Evolutionary conservation across 176 grass and related monocot genomes (phyloP).

Genomic region (Aegilops tauschii): DNA sequence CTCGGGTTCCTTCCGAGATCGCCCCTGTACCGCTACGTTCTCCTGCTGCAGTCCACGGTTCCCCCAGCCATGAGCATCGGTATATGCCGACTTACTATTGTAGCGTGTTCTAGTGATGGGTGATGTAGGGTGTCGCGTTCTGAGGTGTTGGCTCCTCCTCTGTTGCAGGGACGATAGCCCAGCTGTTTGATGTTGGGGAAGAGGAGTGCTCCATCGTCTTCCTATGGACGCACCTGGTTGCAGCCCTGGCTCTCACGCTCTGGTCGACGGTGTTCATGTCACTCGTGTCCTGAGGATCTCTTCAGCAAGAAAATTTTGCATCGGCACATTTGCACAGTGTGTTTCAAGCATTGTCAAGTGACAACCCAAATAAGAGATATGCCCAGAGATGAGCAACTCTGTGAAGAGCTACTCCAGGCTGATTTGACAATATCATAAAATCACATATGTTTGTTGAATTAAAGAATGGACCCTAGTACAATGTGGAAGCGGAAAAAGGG

Average conservation of each 20-base stretch:
- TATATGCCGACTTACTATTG: conserved; percentile 9
- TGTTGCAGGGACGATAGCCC: conserved; percentile 56
- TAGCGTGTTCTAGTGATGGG: too few species aligned
- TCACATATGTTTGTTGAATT: background rate
- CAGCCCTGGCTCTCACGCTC: conserved; percentile 47
- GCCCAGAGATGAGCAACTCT: background rate
- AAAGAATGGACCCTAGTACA: background rate
- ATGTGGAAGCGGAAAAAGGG: background rate
- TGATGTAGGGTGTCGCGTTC: background rate
- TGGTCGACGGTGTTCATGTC: conserved; percentile 66
- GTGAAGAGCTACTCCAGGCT: background rate
- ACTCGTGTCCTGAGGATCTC: conserved; percentile 31
- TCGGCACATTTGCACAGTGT: background rate
- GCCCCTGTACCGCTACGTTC: conserved; percentile 54
- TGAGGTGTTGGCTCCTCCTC: background rate
- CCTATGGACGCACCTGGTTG: conserved; percentile 61
- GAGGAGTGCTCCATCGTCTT: conserved; percentile 63
- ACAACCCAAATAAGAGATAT: background rate
- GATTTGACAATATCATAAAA: background rate
- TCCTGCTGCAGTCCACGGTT: conserved; percentile 62
- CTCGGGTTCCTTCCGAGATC: conserved; percentile 61
- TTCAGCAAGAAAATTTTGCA: background rate
- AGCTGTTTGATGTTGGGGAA: conserved; percentile 55
- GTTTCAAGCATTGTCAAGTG: background rate
- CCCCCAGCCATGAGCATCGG: conserved; percentile 58